A percentile compares a stretch with the other conserved stretches of the same genome.
Conservation (phyloP, 768 basidiomycete genomes). For the Boletus edulis region DNA sequence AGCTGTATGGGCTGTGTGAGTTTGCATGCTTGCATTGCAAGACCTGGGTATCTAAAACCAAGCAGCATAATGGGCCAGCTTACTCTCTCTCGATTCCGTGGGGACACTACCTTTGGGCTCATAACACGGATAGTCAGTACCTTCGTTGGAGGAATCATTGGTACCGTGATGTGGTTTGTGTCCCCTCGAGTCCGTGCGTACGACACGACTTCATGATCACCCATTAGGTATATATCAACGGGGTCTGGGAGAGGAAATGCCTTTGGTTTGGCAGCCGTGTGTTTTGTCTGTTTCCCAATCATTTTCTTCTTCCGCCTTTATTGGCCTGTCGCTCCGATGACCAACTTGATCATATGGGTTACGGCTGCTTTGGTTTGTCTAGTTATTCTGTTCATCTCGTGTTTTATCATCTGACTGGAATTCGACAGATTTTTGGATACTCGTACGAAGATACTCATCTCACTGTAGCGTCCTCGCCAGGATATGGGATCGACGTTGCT, state of each 20-base stretch:
- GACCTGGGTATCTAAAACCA: background rate
- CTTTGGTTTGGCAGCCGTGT: slow-evolving; percentile 69
- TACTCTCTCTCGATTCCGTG: slow-evolving; percentile 67
- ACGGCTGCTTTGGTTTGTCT: slow-evolving; percentile 57
- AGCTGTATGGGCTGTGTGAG: slow-evolving; percentile 72
- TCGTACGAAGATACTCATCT: slow-evolving; percentile 65
- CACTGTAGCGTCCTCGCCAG: slow-evolving; percentile 46
- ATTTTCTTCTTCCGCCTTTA: slow-evolving; percentile 71
- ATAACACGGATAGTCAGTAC: slow-evolving; percentile 61
- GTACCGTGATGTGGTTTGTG: slow-evolving; percentile 64
- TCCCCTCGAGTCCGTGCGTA: background rate
- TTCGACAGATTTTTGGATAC: slow-evolving; percentile 61
- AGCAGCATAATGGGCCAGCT: slow-evolving; percentile 72
- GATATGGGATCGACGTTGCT: slow-evolving; percentile 63
- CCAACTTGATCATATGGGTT: slow-evolving; percentile 66
- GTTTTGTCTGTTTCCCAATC: slow-evolving; percentile 68
- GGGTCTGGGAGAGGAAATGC: slow-evolving; percentile 43
- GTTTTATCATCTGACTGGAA: background rate
- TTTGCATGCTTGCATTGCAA: background rate
- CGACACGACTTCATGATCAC: background rate
- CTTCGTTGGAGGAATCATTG: slow-evolving; percentile 61
- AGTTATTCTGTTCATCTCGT: background rate
- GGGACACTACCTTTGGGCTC: slow-evolving; percentile 71
- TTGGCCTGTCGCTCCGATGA: slow-evolving; percentile 71
- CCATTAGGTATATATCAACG: slow-evolving; percentile 63